A percentile compares a stretch with the other conserved stretches of the same genome.
Evolutionary conservation across 805 yeast species (phyloP).

Genomic region (Candida maesae): DNA sequence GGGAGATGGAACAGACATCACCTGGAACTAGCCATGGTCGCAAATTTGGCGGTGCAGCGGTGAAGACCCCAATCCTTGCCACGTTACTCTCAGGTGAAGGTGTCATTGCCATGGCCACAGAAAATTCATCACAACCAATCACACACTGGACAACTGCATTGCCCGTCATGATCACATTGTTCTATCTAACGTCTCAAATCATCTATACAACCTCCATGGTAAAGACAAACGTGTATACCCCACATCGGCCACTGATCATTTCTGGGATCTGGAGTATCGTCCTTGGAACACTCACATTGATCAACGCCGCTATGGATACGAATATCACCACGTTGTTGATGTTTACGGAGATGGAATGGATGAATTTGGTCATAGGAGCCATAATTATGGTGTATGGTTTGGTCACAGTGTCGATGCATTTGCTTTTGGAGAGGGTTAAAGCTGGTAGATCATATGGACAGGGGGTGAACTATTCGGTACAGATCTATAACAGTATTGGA

Average conservation of each 20-base stretch:
- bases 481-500: constrained; percentile 18
- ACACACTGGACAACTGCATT: constrained; percentile 5
- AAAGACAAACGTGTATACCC: constrained; percentile 82
- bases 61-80: constrained; percentile 20
- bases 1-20: constrained; percentile 1
- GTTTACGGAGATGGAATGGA: neutral
- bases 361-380: constrained; percentile 1
- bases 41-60: constrained; percentile 11
- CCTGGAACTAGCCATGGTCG: neutral
- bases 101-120: constrained; percentile 8
- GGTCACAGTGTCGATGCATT: neutral
- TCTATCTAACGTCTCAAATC: constrained; percentile 29
- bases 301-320: neutral
- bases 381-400: constrained; percentile 2
- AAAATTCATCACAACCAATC: neutral
- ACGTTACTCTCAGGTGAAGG: constrained; percentile 16
- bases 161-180: constrained; percentile 27
- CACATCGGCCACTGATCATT: constrained; percentile 88
- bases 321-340: constrained; percentile 2
- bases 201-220: constrained; percentile 60
- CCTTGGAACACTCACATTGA: constrained; percentile 24
- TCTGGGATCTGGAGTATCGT: constrained; percentile 38
- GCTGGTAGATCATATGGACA: neutral
- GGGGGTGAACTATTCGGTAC: constrained; percentile 1
- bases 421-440: constrained; percentile 1